A percentile compares a stretch with the other conserved stretches of the same genome.
These are phyloP conservation scores for Colletotrichum navitas DNA, from an alignment of 2,329 filamentous ascomycete genomes.

Conservation along the genomic window DNA sequence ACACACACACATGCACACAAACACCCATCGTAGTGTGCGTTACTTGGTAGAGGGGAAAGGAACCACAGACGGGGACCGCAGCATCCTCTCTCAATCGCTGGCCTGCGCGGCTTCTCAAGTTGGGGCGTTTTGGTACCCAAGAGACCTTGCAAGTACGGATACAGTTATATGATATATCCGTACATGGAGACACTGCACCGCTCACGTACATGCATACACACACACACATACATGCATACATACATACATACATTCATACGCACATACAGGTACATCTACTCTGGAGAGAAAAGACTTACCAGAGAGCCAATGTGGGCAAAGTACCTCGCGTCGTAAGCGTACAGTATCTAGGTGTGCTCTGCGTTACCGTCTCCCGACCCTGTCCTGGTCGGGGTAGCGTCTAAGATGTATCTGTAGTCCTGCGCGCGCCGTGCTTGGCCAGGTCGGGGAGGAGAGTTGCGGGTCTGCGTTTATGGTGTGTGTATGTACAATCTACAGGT, in stretches of 20 bases:
- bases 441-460: conserved; percentile 32
- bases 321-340: conserved; percentile 23
- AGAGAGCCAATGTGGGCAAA: conserved; percentile 10
- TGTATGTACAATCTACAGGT: background rate
- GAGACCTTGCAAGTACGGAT: conserved; percentile 18
- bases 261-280: no score
- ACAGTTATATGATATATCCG: background rate
- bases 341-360: background rate
- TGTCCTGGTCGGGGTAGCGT: conserved; percentile 28
- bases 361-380: conserved; percentile 27
- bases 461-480: conserved; percentile 13
- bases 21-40: background rate
- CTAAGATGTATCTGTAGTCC: background rate
- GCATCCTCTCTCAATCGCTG: conserved; percentile 38
- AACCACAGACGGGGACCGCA: conserved; percentile 31
- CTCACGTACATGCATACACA: background rate
- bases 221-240: background rate
- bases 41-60: conserved; percentile 22
- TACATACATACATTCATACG: background rate
- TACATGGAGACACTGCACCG: background rate
- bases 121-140: conserved; percentile 14
- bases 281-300: conserved; percentile 2
- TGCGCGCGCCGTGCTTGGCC: conserved; percentile 37
- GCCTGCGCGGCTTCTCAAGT: conserved; percentile 3
- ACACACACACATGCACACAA: no score